Evolutionary conservation across 192 early-diverging fungal genomes (phyloP).

Genomic region (Kappamyces sp.): DNA sequence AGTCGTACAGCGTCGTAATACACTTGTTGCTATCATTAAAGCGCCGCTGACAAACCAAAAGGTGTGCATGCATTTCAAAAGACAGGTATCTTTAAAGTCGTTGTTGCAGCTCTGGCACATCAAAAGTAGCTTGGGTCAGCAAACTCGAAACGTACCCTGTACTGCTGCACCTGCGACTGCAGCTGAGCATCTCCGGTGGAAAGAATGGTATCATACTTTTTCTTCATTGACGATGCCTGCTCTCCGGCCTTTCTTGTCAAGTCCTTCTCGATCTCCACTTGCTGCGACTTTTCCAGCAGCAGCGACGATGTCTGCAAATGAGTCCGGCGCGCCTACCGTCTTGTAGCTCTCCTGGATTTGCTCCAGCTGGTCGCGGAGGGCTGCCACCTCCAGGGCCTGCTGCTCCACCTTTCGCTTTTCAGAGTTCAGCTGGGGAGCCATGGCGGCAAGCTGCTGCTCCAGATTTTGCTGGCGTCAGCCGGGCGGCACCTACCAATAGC

Average conservation of each 20-base stretch:
- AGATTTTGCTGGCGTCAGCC: slow-evolving; percentile 33
- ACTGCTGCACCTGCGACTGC: slow-evolving; percentile 42
- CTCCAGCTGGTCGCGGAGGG: slow-evolving; percentile 59
- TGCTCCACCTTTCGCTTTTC: slow-evolving; percentile 54
- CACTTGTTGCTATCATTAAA: slow-evolving; percentile 58
- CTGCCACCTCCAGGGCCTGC: slow-evolving; percentile 48
- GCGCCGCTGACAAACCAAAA: slow-evolving; percentile 59
- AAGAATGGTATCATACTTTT: slow-evolving; percentile 38
- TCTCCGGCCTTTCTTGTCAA: slow-evolving; percentile 56
- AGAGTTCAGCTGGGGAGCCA: slow-evolving; percentile 38
- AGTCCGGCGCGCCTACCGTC: slow-evolving; percentile 35
- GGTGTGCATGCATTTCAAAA: slow-evolving; percentile 89
- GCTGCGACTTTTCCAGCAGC: slow-evolving; percentile 60
- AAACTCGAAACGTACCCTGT: slow-evolving; percentile 34
- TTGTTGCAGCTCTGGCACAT: slow-evolving; percentile 86
- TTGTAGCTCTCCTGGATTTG: slow-evolving; percentile 47
- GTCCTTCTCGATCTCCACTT: slow-evolving; percentile 43
- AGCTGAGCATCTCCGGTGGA: slow-evolving; percentile 49
- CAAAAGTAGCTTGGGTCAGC: slow-evolving; percentile 58
- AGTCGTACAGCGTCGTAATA: slow-evolving; percentile 76
- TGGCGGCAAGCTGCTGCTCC: slow-evolving; percentile 59
- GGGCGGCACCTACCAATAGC: slow-evolving; percentile 52
- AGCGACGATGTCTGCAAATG: slow-evolving; percentile 41
- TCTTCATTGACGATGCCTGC: slow-evolving; percentile 45
- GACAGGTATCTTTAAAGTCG: slow-evolving; percentile 76